Evolutionary conservation across 371 early-diverging fungal genomes (phyloP).

Genomic region (Mucor irregularis): DNA sequence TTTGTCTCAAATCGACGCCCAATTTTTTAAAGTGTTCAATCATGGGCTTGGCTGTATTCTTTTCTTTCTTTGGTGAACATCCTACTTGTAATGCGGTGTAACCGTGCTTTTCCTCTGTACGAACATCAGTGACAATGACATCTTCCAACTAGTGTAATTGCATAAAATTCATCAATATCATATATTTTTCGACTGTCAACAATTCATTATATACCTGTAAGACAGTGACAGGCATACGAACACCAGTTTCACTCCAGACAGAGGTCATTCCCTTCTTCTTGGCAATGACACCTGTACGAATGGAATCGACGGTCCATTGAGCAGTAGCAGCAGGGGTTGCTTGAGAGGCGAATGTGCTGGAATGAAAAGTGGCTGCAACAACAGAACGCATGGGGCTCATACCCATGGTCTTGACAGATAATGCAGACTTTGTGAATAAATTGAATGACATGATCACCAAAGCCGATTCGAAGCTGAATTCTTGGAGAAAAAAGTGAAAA

Average conservation of each 20-base stretch:
- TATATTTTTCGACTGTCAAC: background rate
- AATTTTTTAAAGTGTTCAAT: conserved; percentile 75
- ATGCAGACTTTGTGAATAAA: conserved; percentile 14
- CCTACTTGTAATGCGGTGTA: conserved; percentile 82
- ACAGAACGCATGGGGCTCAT: conserved; percentile 14
- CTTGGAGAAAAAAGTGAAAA: too few species aligned
- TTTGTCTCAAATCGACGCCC: conserved; percentile 75
- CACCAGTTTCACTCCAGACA: conserved; percentile 93
- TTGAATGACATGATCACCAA: conserved; percentile 20
- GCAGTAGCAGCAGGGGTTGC: conserved; percentile 27
- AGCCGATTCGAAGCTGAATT: too few species aligned
- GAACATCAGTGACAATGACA: conserved; percentile 71
- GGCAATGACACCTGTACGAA: conserved; percentile 82
- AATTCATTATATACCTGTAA: conserved; percentile 66
- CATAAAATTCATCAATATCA: background rate
- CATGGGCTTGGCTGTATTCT: conserved; percentile 68
- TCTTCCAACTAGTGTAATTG: conserved; percentile 61
- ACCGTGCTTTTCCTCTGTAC: conserved; percentile 63
- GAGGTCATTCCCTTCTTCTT: conserved; percentile 93
- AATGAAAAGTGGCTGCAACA: conserved; percentile 34
- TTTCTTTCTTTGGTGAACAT: conserved; percentile 62
- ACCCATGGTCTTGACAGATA: background rate
- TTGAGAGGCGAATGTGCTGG: conserved; percentile 21
- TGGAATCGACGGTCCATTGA: conserved; percentile 46
- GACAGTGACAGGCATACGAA: conserved; percentile 89